phyloP scores from a whole-genome alignment of 345 rosid species.

The Rhodamnia rubescens region DNA sequence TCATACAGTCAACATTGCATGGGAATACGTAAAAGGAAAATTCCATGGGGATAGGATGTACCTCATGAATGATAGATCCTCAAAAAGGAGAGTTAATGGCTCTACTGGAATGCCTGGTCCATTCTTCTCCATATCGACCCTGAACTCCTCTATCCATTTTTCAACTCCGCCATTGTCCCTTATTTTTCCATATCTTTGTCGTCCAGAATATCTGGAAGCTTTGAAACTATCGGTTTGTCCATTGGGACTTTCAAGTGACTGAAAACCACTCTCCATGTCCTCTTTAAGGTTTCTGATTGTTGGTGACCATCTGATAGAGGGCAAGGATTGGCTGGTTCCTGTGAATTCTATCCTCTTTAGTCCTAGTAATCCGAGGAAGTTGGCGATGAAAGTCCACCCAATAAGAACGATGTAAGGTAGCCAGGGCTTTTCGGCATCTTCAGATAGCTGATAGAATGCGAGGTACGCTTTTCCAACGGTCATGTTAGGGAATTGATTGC shows the following conservation, averaged over 20 bases:
- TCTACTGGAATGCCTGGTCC: constrained; percentile 13
- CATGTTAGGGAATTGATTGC: constrained; percentile 17
- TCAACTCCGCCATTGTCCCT: background rate
- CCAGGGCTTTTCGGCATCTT: constrained; percentile 9
- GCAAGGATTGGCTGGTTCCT: constrained; percentile 11
- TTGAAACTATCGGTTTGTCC: background rate
- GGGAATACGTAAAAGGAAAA: background rate
- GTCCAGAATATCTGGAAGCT: background rate
- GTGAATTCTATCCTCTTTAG: constrained; percentile 15
- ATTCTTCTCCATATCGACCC: constrained; percentile 3
- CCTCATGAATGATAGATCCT: constrained; percentile 19
- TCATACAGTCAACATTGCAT: background rate
- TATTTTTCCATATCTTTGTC: background rate
- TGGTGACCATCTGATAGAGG: constrained; percentile 1
- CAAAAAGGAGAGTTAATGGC: constrained; percentile 13
- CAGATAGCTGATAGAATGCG: constrained; percentile 10
- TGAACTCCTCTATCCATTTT: constrained; percentile 3
- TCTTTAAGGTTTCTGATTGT: background rate
- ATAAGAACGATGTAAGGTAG: constrained; percentile 12
- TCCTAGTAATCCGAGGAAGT: constrained; percentile 11
- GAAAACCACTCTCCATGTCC: background rate
- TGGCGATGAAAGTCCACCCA: constrained; percentile 12
- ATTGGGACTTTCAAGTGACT: background rate
- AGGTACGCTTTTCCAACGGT: constrained; percentile 19
- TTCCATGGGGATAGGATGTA: background rate